Percentiles rank a stretch among this genome's conserved stretches.
Conservation (phyloP, 768 basidiomycete species). For the Russula emetica region DNA sequence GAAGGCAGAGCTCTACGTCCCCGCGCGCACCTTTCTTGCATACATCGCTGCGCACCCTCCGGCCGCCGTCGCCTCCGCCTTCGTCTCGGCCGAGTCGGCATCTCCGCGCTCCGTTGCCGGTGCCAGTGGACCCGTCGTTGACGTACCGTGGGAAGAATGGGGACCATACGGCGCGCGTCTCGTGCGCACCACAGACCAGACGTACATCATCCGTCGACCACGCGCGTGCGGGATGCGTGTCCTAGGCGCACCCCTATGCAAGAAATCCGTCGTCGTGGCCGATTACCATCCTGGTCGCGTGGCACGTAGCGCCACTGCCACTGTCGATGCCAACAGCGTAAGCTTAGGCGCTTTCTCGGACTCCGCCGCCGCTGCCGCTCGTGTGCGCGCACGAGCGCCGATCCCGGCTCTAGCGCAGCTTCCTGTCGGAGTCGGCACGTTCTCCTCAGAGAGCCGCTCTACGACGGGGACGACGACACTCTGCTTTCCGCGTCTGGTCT, state of each 20-base stretch:
- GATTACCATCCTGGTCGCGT: conserved; percentile 19
- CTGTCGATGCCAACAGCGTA: neutral
- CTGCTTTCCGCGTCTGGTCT: neutral
- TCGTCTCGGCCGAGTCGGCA: neutral
- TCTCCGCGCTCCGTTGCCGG: neutral
- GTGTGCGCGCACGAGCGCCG: neutral
- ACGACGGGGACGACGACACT: too few relatives aligned
- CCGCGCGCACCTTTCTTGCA: conserved; percentile 14
- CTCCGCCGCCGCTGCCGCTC: neutral
- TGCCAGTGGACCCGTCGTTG: neutral
- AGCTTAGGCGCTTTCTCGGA: too few relatives aligned
- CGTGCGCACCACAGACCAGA: conserved; percentile 2
- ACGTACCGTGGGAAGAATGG: conserved; percentile 21
- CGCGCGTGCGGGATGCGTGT: conserved; percentile 20
- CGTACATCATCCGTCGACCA: conserved; percentile 13
- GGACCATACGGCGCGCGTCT: conserved; percentile 16
- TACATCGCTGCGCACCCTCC: conserved; percentile 8
- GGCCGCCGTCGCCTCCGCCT: too few relatives aligned
- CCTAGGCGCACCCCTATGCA: conserved; percentile 6
- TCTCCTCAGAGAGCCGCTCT: neutral
- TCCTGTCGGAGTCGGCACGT: neutral
- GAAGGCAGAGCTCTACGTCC: conserved; percentile 8
- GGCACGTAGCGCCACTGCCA: neutral
- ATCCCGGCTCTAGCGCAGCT: neutral
- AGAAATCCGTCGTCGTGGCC: neutral